Base-by-base conservation (phyloP, 768 basidiomycete genomes). In the Hygrophorus russula region DNA sequence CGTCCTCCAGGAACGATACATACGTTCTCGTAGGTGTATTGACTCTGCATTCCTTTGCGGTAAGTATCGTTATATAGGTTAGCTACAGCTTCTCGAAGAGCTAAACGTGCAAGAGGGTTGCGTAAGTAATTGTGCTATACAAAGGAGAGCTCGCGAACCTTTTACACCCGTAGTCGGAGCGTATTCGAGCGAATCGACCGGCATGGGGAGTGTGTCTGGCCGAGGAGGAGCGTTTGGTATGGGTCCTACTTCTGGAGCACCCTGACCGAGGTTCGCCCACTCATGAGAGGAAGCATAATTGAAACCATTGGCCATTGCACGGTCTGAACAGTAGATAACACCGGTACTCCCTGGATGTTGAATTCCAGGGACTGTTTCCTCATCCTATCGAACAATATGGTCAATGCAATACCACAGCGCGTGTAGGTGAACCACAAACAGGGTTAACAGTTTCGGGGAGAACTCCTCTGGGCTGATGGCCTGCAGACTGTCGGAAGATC, bases 261-360 rank as follows among this genome's bases (percentile, higher is more conserved):
- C 88, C 63, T 93, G 90, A n/a, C 92, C 93, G 8, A 89, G 70
- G 56, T 90, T 89, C 4, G 84, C 73, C 88, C 89, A 91, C 50
- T 82, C 80, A 53, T 87, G 80, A 11, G 78, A 79, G 50, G 68
- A 67, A 46, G 82, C 74, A 51, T 87, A 85, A 50, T 66, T 80
- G 68, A 91, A 96, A 7, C 92, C 92, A 56, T 96, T 94, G 9
- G 90, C 90, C 68, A 90, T 88, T n/a, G 91, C 87, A 46, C 91
- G 80, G 56, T 92, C 87, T 1, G 86, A 89, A 61, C 90, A 92
- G 59, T 93, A 96, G 54, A 93, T 74, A 17, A 73, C 73, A 37
- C 71, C 73, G 27, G 73, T 74, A 53, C 70, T 72, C 36, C 73
- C 71, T 39, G 87, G 87, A 56, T 87, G 86, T 56, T 80, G 73